phyloP scores from a whole-genome alignment of 352 stramenopile species.

The Phytophthora agathidicida region DNA sequence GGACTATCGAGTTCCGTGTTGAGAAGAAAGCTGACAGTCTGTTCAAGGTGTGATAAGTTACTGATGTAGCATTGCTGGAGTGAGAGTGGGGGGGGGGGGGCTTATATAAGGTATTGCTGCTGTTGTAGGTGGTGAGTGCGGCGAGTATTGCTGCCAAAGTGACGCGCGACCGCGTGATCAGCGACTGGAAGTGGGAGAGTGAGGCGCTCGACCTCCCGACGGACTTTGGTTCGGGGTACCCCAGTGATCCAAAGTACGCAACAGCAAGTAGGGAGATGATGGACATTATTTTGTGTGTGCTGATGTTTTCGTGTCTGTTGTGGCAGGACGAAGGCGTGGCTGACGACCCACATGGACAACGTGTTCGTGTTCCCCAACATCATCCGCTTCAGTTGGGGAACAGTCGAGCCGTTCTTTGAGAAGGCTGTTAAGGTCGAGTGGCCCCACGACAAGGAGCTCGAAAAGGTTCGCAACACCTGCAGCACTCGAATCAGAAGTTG shows the following conservation, averaged over 20 bases:
- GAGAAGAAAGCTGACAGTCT: slow-evolving; percentile 97
- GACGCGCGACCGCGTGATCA: slow-evolving; percentile 88
- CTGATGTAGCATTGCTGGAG: not conserved
- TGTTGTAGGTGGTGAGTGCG: slow-evolving; percentile 82
- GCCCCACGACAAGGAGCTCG: slow-evolving; percentile 70
- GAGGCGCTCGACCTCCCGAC: slow-evolving; percentile 59
- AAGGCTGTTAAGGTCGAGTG: slow-evolving; percentile 71
- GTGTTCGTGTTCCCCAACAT: slow-evolving; percentile 94
- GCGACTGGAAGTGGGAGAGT: slow-evolving; percentile 91
- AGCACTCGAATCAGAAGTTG: too few species aligned
- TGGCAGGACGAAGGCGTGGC: slow-evolving; percentile 85
- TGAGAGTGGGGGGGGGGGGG: not conserved
- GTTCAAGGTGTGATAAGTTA: slow-evolving; percentile 84
- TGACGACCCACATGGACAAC: slow-evolving; percentile 80
- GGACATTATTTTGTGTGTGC: not conserved
- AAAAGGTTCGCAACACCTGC: slow-evolving; percentile 53
- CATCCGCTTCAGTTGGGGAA: slow-evolving; percentile 93
- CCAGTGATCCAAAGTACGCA: slow-evolving; percentile 90
- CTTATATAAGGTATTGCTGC: slow-evolving; percentile 1
- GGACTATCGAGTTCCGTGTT: slow-evolving; percentile 93
- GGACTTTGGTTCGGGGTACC: slow-evolving; percentile 92
- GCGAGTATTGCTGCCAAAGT: slow-evolving; percentile 95
- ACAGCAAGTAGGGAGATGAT: not conserved
- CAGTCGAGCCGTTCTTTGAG: slow-evolving; percentile 60
- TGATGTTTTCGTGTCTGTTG: slow-evolving; percentile 11